Evolutionary conservation across 176 grass and related monocot species (phyloP).

Genomic region (Elymus sibiricus): DNA sequence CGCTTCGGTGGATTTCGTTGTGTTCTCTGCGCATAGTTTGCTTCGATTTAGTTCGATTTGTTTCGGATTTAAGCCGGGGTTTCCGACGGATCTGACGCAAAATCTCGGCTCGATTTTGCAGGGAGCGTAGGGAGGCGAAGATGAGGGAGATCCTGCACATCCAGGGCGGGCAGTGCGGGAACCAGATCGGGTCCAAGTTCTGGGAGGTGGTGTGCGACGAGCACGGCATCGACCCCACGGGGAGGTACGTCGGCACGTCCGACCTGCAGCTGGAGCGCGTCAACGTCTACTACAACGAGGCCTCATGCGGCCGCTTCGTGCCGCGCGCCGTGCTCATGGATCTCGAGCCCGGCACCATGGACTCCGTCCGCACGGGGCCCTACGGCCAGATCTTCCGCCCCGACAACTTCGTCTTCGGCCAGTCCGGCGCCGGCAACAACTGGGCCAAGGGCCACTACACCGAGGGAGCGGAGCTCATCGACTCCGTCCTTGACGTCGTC

Average conservation of each 20-base stretch:
- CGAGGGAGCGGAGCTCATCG: slow-evolving; percentile 93
- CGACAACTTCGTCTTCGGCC: slow-evolving; percentile 91
- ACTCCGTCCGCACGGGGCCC: slow-evolving; percentile 62
- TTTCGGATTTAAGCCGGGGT: neutral
- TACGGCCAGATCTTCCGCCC: slow-evolving; percentile 79
- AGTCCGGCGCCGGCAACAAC: slow-evolving; percentile 93
- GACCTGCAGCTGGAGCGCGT: slow-evolving; percentile 79
- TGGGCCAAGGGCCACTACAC: slow-evolving; percentile 99
- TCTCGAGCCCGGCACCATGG: slow-evolving; percentile 91
- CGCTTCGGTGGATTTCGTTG: neutral
- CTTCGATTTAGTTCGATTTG: neutral
- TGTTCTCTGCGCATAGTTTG: neutral
- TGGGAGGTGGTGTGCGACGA: slow-evolving; percentile 91
- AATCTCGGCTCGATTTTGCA: neutral
- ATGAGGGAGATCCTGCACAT: slow-evolving; percentile 96
- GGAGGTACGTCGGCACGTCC: slow-evolving; percentile 55
- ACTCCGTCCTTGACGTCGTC: slow-evolving; percentile 88
- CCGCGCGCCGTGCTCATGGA: slow-evolving; percentile 85
- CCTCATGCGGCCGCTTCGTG: slow-evolving; percentile 69
- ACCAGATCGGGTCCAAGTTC: slow-evolving; percentile 90
- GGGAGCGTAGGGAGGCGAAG: slow-evolving; percentile 6
- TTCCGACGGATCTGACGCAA: neutral
- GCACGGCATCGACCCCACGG: slow-evolving; percentile 79
- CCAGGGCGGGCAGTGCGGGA: slow-evolving; percentile 82
- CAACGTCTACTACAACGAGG: slow-evolving; percentile 92